Evolutionary conservation across 164 flowering plant genomes (phyloP), one percentile per base, ranked within the genome.

Genomic region (Kingdonia uniflora): DNA sequence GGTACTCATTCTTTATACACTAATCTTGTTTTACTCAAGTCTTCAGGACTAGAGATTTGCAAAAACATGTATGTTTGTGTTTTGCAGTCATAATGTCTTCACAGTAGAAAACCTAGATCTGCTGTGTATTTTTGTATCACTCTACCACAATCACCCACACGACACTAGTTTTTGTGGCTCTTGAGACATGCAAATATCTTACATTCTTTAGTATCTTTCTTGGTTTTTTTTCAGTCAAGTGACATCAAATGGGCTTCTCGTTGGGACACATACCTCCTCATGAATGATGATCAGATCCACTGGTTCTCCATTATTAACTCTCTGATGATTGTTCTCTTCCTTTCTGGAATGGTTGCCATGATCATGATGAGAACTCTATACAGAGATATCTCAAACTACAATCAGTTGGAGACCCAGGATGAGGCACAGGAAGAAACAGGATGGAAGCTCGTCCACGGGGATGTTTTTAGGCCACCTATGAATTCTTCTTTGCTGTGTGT

Each of bases 171-270:
- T n/a, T n/a, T n/a, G n/a, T n/a, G n/a, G n/a, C n/a, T n/a, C 46
- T 1, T 29, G 4, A 29, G 35, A 29, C 4, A 29, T 29, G 35
- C 8, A 8, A 29, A 29, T 21, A 42, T 14, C 2, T 38, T 5
- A n/a, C n/a, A n/a, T n/a, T n/a, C n/a, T n/a, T n/a, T n/a, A n/a
- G n/a, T 16, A n/a, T 15, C 37, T 54, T 41, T 3, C 20, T 22
- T 54, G 40, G 19, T 24, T 22, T 24, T 19, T 41, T 15, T 26
- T 54, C 54, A 74, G 84, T 50, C 54, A 6, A 80, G 85, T 68
- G 78, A 77, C 0, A 56, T 70, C 53, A 75, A 73, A 61, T 75
- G 80, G 80, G 80, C 80, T 51, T 72, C 80, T 50, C 76, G 76
- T 16, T 75, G 79, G 79, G 57, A 54, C 38, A 54, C 57, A 24